Evolutionary conservation across 352 stramenopile species (phyloP).

Genomic region (Pythium angustatum): DNA sequence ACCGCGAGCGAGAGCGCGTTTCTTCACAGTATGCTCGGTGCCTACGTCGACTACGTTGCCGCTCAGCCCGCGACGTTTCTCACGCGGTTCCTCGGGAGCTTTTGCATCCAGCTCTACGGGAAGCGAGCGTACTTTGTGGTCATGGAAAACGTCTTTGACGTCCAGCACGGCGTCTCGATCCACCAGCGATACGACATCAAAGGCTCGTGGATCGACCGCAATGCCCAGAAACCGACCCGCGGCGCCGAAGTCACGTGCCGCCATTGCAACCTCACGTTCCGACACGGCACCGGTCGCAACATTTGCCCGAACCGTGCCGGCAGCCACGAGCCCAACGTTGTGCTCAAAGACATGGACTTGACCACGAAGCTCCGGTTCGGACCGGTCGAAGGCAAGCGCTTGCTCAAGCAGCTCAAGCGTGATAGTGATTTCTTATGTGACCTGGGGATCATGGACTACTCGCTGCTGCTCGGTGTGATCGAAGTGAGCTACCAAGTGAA

Average conservation of each 20-base stretch:
- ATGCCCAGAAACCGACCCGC: slow-evolving; percentile 54
- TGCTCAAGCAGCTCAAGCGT: slow-evolving; percentile 64
- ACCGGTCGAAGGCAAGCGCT: slow-evolving; percentile 36
- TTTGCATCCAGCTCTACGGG: slow-evolving; percentile 80
- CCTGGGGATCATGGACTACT: slow-evolving; percentile 86
- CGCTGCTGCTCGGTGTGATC: slow-evolving; percentile 74
- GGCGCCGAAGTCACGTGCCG: slow-evolving; percentile 68
- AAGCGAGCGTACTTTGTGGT: slow-evolving; percentile 79
- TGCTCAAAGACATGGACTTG: slow-evolving; percentile 83
- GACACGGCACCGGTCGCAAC: slow-evolving; percentile 47
- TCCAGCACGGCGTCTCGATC: slow-evolving; percentile 69
- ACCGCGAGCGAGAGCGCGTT: slow-evolving; percentile 57
- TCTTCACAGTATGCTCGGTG: slow-evolving; percentile 64
- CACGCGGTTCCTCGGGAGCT: slow-evolving; percentile 81
- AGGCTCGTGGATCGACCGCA: slow-evolving; percentile 81
- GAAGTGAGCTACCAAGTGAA: slow-evolving; percentile 79
- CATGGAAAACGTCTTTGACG: slow-evolving; percentile 90
- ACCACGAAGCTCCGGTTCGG: slow-evolving; percentile 74
- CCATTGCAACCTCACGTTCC: slow-evolving; percentile 73
- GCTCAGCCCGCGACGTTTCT: slow-evolving; percentile 64
- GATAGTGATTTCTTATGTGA: slow-evolving; percentile 75
- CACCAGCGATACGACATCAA: slow-evolving; percentile 90
- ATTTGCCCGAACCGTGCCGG: slow-evolving; percentile 65
- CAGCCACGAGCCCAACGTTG: slow-evolving; percentile 67
- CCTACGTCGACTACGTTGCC: slow-evolving; percentile 64